phyloP scores from a whole-genome alignment of 129 eudicot genomes.

The Oenanthe sinensis region DNA sequence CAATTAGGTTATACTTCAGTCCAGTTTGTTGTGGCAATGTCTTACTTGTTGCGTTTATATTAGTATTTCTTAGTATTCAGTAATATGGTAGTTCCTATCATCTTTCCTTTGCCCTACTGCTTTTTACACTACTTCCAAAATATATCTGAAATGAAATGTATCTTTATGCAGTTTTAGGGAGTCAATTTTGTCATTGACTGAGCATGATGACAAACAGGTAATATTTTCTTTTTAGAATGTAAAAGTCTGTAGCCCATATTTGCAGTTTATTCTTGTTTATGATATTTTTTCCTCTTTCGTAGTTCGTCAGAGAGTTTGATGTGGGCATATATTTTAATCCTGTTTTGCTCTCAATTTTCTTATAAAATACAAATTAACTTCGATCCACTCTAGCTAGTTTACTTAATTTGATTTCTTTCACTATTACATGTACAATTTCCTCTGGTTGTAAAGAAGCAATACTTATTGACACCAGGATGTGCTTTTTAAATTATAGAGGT shows the following conservation, averaged over 20 bases:
- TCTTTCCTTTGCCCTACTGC: neutral
- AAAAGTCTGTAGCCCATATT: neutral
- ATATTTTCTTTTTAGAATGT: neutral
- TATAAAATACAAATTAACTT: neutral
- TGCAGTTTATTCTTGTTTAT: neutral
- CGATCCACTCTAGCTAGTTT: neutral
- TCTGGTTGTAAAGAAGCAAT: neutral
- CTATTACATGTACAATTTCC: neutral
- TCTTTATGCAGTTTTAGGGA: constrained; percentile 63
- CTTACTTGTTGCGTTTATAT: neutral
- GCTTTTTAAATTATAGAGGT: neutral
- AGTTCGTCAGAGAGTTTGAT: neutral
- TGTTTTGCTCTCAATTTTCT: neutral
- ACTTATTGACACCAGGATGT: neutral
- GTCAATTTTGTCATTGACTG: constrained; percentile 71
- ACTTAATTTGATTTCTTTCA: neutral
- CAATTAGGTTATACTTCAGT: neutral
- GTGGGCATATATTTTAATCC: neutral
- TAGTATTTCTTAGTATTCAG: neutral
- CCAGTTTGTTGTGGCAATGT: neutral
- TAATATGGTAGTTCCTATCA: neutral
- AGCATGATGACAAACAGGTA: constrained; percentile 83
- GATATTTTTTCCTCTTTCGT: neutral
- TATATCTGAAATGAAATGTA: constrained; percentile 1
- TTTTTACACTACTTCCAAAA: neutral